Evolutionary conservation across 192 early-diverging fungal genomes (phyloP).

Genomic region (Coemansia asiatica): DNA sequence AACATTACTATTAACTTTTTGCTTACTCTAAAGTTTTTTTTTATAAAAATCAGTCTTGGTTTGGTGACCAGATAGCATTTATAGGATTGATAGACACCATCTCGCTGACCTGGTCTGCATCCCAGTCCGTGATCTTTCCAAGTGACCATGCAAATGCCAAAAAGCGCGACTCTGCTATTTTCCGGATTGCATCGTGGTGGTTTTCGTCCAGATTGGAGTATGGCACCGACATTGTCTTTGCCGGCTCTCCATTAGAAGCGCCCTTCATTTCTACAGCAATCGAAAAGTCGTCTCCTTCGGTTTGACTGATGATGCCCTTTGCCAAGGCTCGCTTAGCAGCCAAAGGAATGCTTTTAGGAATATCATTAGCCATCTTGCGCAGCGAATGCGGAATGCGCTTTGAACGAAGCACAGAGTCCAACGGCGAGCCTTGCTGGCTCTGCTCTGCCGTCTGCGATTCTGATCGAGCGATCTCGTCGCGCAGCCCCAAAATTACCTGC

Average conservation of each 20-base stretch:
- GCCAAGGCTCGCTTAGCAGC: conserved; percentile 49
- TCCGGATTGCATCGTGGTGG: conserved; percentile 47
- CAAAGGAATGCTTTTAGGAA: conserved; percentile 55
- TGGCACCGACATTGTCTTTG: conserved; percentile 26
- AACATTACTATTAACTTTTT: no score
- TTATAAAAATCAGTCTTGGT: conserved; percentile 5
- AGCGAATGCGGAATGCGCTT: conserved; percentile 51
- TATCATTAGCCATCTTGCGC: conserved; percentile 53
- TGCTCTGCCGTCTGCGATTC: background rate
- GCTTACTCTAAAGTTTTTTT: no score
- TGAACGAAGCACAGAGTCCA: conserved; percentile 22
- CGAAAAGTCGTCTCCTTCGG: conserved; percentile 57
- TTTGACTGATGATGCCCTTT: conserved; percentile 36
- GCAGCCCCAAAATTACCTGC: conserved; percentile 59
- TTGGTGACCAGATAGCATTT: conserved; percentile 57
- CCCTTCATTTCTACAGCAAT: conserved; percentile 48
- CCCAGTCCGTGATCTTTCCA: conserved; percentile 51
- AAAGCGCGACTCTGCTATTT: conserved; percentile 59
- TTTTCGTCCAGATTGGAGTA: conserved; percentile 35
- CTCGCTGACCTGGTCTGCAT: conserved; percentile 47
- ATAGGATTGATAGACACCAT: conserved; percentile 60
- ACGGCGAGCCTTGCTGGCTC: conserved; percentile 14
- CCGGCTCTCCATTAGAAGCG: background rate
- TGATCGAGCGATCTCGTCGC: conserved; percentile 40
- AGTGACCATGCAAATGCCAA: conserved; percentile 60